These are phyloP conservation scores for Solanum megistacrolobum DNA, from an alignment of 257 asterid species.

Conservation along the genomic window DNA sequence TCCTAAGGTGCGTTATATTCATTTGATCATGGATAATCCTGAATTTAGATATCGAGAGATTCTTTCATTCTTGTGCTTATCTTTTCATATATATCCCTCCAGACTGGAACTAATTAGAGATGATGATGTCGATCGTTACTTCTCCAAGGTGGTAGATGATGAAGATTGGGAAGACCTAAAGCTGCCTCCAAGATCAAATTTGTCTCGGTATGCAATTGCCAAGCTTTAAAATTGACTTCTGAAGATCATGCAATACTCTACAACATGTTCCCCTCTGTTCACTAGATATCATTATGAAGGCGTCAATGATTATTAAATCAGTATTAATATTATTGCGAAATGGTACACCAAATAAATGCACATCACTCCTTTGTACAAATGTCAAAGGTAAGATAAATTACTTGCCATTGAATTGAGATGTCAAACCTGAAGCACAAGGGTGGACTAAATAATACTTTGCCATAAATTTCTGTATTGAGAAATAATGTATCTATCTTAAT, in stretches of 20 bases:
- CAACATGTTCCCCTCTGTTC: no score
- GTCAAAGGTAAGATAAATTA: background rate
- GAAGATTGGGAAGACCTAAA: no score
- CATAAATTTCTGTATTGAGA: background rate
- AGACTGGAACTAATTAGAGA: no score
- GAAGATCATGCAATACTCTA: no score
- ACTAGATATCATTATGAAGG: background rate
- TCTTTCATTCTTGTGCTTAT: background rate
- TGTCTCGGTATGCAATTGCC: no score
- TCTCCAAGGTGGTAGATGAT: no score
- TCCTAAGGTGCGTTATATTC: constrained; percentile 41
- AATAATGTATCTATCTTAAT: background rate
- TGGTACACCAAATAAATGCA: background rate
- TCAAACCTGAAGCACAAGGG: background rate
- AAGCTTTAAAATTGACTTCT: no score
- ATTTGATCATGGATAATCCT: background rate
- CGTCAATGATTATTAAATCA: background rate
- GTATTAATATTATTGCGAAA: background rate
- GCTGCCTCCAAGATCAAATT: no score
- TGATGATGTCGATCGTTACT: no score
- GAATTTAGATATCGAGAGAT: background rate
- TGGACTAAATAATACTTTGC: background rate
- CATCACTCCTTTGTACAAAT: background rate
- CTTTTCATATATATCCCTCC: background rate
- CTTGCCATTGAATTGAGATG: background rate